Evolutionary conservation across 2,329 filamentous ascomycete genomes (phyloP).

Genomic region (Nothomitra cinnamomea): DNA sequence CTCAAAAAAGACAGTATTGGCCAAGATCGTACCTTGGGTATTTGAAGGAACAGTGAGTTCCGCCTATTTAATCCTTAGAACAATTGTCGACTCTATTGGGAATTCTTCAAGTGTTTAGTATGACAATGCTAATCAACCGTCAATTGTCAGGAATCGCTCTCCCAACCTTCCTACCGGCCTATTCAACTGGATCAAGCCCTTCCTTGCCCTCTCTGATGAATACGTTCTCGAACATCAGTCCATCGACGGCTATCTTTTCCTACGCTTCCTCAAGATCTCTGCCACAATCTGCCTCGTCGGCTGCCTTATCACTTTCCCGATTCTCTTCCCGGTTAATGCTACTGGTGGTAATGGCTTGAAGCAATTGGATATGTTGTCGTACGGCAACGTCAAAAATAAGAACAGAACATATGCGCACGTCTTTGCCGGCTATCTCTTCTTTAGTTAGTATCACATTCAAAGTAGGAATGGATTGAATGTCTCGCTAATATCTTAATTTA

Average conservation of each 20-base stretch:
- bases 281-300: slow-evolving; percentile 70
- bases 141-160: slow-evolving; percentile 7
- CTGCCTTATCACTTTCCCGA: slow-evolving; percentile 68
- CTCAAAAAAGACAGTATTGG: slow-evolving; percentile 11
- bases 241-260: slow-evolving; percentile 77
- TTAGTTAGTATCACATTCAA: slow-evolving; percentile 28
- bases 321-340: slow-evolving; percentile 76
- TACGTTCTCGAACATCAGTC: slow-evolving; percentile 81
- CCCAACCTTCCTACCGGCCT: slow-evolving; percentile 17
- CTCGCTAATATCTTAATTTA: background rate
- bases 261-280: slow-evolving; percentile 71
- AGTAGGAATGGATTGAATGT: background rate
- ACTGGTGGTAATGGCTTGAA: slow-evolving; percentile 50
- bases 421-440: slow-evolving; percentile 68
- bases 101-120: too few species aligned
- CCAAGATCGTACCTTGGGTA: slow-evolving; percentile 13
- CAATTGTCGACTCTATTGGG: too few species aligned
- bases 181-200: slow-evolving; percentile 27
- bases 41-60: slow-evolving; percentile 11
- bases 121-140: slow-evolving; percentile 5
- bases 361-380: slow-evolving; percentile 63
- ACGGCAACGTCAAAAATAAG: slow-evolving; percentile 55
- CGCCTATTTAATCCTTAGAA: too few species aligned
- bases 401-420: slow-evolving; percentile 66
- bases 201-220: slow-evolving; percentile 45